phyloP scores from a whole-genome alignment of 257 asterid species.

The Ehretia macrophylla region DNA sequence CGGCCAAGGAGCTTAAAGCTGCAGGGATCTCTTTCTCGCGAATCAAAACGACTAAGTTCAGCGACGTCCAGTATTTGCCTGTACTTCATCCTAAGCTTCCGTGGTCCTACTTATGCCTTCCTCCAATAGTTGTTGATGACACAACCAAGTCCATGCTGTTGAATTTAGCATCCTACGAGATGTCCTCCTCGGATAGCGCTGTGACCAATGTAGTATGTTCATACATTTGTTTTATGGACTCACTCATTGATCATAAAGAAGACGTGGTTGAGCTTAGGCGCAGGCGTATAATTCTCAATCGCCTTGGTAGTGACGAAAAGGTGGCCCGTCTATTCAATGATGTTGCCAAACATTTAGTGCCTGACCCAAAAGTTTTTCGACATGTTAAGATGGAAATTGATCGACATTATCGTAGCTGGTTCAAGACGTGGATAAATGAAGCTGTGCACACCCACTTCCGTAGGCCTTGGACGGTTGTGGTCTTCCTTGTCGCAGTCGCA shows the following conservation, averaged over 20 bases:
- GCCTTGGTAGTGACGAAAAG: conserved; percentile 19
- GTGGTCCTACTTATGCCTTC: neutral
- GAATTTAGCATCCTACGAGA: conserved; percentile 17
- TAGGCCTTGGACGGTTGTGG: neutral
- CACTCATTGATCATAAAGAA: conserved; percentile 7
- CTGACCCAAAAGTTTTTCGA: neutral
- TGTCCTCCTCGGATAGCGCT: neutral
- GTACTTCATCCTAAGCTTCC: neutral
- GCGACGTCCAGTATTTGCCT: neutral
- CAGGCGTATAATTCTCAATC: conserved; percentile 7
- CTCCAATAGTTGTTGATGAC: conserved; percentile 15
- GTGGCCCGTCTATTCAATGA: conserved; percentile 18
- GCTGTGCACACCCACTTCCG: neutral
- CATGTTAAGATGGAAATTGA: neutral
- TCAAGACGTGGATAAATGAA: neutral
- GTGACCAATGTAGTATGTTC: neutral
- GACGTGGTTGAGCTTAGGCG: conserved; percentile 14
- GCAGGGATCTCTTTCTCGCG: conserved; percentile 8
- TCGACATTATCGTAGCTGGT: neutral
- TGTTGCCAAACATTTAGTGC: conserved; percentile 14
- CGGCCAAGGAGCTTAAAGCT: conserved; percentile 5
- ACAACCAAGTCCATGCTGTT: conserved; percentile 3
- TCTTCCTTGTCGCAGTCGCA: neutral
- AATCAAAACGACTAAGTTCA: conserved; percentile 1
- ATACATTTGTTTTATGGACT: neutral